Base-by-base conservation (phyloP, 2,329 filamentous ascomycete genomes). In the Scopulariopsis brevicaulis region DNA sequence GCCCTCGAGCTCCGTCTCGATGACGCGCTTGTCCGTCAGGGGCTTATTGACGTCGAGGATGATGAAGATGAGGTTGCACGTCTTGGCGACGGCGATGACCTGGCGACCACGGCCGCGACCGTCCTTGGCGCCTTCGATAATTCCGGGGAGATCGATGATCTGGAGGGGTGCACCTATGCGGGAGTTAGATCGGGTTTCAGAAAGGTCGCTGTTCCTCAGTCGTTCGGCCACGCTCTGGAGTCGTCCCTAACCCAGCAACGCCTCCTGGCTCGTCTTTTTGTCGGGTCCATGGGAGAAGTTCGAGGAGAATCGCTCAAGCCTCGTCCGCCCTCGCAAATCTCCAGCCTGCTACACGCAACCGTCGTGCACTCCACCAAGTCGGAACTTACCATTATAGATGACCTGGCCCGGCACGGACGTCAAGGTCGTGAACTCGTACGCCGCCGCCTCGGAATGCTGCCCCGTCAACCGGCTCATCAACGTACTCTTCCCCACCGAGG, bases 21-120 rank as follows among this genome's bases (percentile, higher is more conserved):
- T 99, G 62, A 99, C 81, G 61, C 90, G 84, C 79, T 99, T 99
- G 74, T 99, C 94, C 18, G 93, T 96, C 65, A 99, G 77, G 25
- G 94, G 94, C 75, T 99, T 99, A 76, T 97, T 97, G 68, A 99
- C 94, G 69, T 99, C 94, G 58, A 99, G 80, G 54, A 99, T 90
- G 69, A 99, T 99, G 74, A 97, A 97, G 66, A 99, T 99, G 66
- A 99, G 76, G 79, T 99, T 89, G 76, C 94, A 99, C 20, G 94
- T 97, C 79, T 99, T 99, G 60, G 94, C 93, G 54, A 99, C 94
- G 10, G 94, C 94, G 77, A 99, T 99, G 68, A 99, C 94, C 76
- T 99, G 94, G 65, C 93, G 85, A 80, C 94, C 94, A 79, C 94
- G 86, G 77, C 94, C 94, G 70, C 96, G 95, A 63, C 94, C 94